phyloP scores from a whole-genome alignment of 768 basidiomycete genomes.

The Mycena alexandri region DNA sequence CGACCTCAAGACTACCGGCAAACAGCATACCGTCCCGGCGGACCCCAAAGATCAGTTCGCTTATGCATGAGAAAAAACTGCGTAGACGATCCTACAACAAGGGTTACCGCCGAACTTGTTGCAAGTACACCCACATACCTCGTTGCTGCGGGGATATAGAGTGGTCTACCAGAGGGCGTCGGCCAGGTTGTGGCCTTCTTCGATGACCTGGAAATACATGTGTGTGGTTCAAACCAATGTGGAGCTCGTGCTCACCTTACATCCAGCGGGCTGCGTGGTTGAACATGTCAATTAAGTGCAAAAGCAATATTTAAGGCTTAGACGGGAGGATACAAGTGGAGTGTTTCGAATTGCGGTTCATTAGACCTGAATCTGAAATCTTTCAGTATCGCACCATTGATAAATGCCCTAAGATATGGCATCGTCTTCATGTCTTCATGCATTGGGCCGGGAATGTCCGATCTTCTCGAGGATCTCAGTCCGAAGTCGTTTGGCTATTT shows the following conservation, averaged over 20 bases:
- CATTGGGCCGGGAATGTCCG: conserved; percentile 48
- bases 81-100: conserved; percentile 52
- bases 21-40: conserved; percentile 46
- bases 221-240: background rate
- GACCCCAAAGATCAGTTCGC: conserved; percentile 74
- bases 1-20: background rate
- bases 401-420: conserved; percentile 57
- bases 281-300: background rate
- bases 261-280: background rate
- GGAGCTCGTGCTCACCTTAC: conserved; percentile 14
- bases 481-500: conserved; percentile 48
- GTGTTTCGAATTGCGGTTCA: conserved; percentile 48
- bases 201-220: conserved; percentile 6
- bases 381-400: conserved; percentile 35
- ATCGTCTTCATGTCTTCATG: conserved; percentile 53
- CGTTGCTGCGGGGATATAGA: conserved; percentile 10
- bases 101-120: background rate
- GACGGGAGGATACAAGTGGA: conserved; percentile 69
- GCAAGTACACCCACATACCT: background rate
- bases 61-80: conserved; percentile 71
- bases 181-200: conserved; percentile 22
- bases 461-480: conserved; percentile 51
- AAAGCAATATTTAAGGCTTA: conserved; percentile 40
- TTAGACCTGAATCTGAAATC: background rate
- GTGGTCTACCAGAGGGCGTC: background rate